Base-by-base conservation (phyloP, 331 rosid genomes). In the Rosa hybrid region DNA sequence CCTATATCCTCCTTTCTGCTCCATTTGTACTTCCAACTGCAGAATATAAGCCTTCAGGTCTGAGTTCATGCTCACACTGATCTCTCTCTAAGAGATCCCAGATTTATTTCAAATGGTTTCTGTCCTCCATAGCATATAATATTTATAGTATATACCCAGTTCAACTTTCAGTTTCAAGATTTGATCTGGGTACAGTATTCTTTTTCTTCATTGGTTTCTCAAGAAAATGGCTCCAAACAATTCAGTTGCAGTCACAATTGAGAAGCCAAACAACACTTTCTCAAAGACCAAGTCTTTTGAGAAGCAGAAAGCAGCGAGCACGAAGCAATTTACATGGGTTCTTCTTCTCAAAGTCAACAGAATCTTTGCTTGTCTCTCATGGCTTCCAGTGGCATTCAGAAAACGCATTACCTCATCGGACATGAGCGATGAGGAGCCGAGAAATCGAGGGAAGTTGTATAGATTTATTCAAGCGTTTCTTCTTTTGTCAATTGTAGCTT, bases 301-400 rank as follows among this genome's bases (percentile, higher is more conserved):
- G 34, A 96, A 96, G 74, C 88, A 86, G 60, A 91, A 90, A 72
- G 87, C 92, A 27, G 77, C 87, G 3, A 93, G 92, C 16, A 85
- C 94, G 27, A 96, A 91, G 78, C 99, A 91, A 8, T 88, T 96
- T 68, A 93, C 94, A 9, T 93, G 96, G 93, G 86, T 93, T 77
- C 91, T 96, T 72, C 97, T 96, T 78, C 99, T 96, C 63, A 93
- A 89, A 83, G 89, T 90, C 30, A 90, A 91, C 78, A 90, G 91
- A 86, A 71, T 90, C 69, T 27, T 96, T 62, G 84, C 90, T 65
- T 86, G 87, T 71, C 83, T 93, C 64, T 86, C 98, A 25, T 91
- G 98, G 97, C 77, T 93, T 76, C 87, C 96, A 53, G 77, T 50
- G 69, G 87, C 91, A 68, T 18, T 80, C 48, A 86, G 72, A 86